phyloP scores from a whole-genome alignment of 306 rosid species.

The Potentilla sterilis region DNA sequence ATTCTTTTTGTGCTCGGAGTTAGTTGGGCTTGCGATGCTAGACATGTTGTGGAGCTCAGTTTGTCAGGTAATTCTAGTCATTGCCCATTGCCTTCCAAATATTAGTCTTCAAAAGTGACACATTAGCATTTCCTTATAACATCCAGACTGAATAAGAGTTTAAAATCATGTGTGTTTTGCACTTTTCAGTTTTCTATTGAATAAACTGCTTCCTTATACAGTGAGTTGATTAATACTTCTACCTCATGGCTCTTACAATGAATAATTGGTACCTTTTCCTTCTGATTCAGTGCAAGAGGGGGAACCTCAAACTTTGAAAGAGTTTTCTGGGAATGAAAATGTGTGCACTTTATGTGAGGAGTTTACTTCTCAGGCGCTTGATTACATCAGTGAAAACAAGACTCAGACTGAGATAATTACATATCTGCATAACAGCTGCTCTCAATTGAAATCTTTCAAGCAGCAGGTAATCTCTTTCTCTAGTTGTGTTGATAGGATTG shows the following conservation, averaged over 20 bases:
- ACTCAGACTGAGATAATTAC: conserved; percentile 66
- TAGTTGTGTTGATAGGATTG: conserved; percentile 3
- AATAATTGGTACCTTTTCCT: background rate
- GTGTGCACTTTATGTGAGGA: conserved; percentile 75
- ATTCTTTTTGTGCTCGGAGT: conserved; percentile 51
- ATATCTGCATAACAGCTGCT: conserved; percentile 48
- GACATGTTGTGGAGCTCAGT: conserved; percentile 19
- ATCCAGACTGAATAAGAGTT: background rate
- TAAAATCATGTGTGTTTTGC: background rate
- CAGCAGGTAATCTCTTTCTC: conserved; percentile 42
- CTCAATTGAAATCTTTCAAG: conserved; percentile 37
- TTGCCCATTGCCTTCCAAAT: background rate
- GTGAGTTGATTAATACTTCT: background rate
- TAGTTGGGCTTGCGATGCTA: conserved; percentile 59
- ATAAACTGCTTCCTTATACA: background rate
- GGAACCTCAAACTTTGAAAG: conserved; percentile 21
- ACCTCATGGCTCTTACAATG: background rate
- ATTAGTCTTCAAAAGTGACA: background rate
- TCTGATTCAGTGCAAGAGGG: conserved; percentile 36
- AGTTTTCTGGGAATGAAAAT: conserved; percentile 28
- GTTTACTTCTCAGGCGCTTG: conserved; percentile 61
- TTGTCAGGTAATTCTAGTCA: conserved; percentile 9
- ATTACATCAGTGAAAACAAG: conserved; percentile 58
- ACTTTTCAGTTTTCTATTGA: background rate
- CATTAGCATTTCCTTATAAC: background rate